Evolutionary conservation across 176 grass and related monocot species (phyloP), one percentile per base, ranked within the genome.

Genomic region (Olyra latifolia): DNA sequence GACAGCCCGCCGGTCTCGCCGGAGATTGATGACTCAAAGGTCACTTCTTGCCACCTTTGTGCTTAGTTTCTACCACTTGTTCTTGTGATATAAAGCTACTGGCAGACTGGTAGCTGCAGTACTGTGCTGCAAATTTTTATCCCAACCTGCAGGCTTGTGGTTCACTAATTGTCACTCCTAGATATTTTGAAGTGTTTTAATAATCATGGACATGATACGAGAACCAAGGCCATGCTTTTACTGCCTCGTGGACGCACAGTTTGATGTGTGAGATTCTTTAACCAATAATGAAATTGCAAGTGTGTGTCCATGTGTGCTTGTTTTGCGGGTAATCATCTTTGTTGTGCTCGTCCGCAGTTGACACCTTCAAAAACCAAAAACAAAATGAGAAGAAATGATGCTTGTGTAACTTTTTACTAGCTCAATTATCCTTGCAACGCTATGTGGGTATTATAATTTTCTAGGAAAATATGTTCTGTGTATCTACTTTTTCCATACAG

Each of bases 1-100:
- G 96, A 99, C 84, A 99, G 93, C 75, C 96, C 96, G 86, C 96
- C 96, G 19, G 87, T 99, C 58, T 99, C 96, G 69, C 96, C 96
- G 74, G 90, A 95, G 74, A 93, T 99, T 76, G 93, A 95, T 81
- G 96, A 99, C 74, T 78, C 94, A 76, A 95, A 99, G 96, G 96
- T 99, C 29, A 20, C 7, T 27, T 71, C 27, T 55, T 60, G 72
- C 17, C 78, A 82, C 77, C 79, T 82, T 66, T 68, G 50, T 66
- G 3, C 13, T 7, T 7, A 24, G 0, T 20, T 35, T 35, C 13
- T 52, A 47, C 43, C 57, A 59, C 72, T 42, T 75, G 35, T 65
- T 16, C 52, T 25, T 58, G 44, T 49, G 43, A 82, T 62, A 25
- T 78, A 20, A 3, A 8, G 32, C 15, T 72, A 27, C 17, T 44